Conservation (phyloP, 2,329 filamentous ascomycete genomes). For the Fusarium falciforme region DNA sequence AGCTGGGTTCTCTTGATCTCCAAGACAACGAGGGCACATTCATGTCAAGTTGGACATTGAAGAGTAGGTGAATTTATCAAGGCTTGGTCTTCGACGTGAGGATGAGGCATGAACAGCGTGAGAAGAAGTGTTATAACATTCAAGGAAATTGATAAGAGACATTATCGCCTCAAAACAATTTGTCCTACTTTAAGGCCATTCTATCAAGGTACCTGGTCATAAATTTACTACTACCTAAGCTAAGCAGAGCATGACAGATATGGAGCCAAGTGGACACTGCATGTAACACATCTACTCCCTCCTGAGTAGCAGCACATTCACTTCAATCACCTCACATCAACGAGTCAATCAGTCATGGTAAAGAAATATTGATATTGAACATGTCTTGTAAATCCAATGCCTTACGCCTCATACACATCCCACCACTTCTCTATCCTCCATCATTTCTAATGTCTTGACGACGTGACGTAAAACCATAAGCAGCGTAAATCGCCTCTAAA, state of each 20-base stretch:
- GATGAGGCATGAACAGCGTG: not conserved
- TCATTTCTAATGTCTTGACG: slow-evolving; percentile 38
- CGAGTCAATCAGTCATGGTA: not conserved
- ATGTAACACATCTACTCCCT: not conserved
- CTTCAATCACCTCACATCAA: not conserved
- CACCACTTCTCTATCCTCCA: slow-evolving; percentile 36
- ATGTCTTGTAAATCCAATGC: slow-evolving; percentile 35
- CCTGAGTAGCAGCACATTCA: not conserved
- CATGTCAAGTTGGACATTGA: not conserved
- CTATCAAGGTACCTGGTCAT: too few species aligned
- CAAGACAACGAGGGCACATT: not conserved
- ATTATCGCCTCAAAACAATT: too few species aligned
- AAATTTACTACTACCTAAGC: too few species aligned
- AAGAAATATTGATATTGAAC: slow-evolving; percentile 34
- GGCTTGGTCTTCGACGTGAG: not conserved
- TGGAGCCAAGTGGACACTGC: too few species aligned
- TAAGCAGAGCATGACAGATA: too few species aligned
- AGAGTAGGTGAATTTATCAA: not conserved
- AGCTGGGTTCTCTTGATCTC: not conserved
- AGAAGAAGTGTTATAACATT: not conserved
- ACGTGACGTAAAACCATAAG: slow-evolving; percentile 33
- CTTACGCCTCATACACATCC: slow-evolving; percentile 39
- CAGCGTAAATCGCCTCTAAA: slow-evolving; percentile 37
- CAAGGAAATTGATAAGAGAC: too few species aligned
- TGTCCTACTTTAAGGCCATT: too few species aligned